Evolutionary conservation across 2,329 filamentous ascomycete species (phyloP).

Genomic region (Fonsecaea pedrosoi): DNA sequence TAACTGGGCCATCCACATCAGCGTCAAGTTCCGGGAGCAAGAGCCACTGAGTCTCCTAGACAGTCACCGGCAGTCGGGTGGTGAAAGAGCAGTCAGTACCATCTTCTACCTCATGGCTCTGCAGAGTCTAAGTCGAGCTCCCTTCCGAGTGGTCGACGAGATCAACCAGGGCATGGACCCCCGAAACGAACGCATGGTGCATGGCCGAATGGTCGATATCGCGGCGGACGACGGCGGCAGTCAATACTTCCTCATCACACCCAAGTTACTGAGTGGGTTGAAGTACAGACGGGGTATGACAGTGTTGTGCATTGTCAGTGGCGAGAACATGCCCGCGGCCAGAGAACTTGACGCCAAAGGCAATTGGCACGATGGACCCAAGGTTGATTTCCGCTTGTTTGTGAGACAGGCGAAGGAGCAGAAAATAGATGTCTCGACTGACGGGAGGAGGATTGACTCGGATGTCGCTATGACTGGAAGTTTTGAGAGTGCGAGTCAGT

Average conservation of each 20-base stretch:
- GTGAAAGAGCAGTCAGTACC: conserved; percentile 93
- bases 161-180: conserved; percentile 99
- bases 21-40: conserved; percentile 89
- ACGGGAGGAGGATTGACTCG: conserved; percentile 23
- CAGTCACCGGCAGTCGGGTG: conserved; percentile 92
- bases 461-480: conserved; percentile 15
- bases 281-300: conserved; percentile 91
- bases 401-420: conserved; percentile 47
- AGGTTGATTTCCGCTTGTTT: conserved; percentile 48
- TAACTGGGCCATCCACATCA: conserved; percentile 90
- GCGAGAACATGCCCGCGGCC: conserved; percentile 64
- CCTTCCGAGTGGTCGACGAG: conserved; percentile 97
- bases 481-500: conserved; percentile 20
- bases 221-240: conserved; percentile 72
- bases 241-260: conserved; percentile 96
- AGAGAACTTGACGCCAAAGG: conserved; percentile 31
- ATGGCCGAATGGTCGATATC: conserved; percentile 97
- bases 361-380: conserved; percentile 43
- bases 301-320: conserved; percentile 90
- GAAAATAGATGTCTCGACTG: conserved; percentile 27
- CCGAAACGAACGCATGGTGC: conserved; percentile 96
- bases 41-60: conserved; percentile 85
- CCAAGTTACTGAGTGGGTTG: conserved; percentile 85
- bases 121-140: conserved; percentile 88
- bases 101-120: conserved; percentile 99